Evolutionary conservation across 441 rosid species (phyloP), one percentile per base, ranked within the genome.

Genomic region (Eruca vesicaria): DNA sequence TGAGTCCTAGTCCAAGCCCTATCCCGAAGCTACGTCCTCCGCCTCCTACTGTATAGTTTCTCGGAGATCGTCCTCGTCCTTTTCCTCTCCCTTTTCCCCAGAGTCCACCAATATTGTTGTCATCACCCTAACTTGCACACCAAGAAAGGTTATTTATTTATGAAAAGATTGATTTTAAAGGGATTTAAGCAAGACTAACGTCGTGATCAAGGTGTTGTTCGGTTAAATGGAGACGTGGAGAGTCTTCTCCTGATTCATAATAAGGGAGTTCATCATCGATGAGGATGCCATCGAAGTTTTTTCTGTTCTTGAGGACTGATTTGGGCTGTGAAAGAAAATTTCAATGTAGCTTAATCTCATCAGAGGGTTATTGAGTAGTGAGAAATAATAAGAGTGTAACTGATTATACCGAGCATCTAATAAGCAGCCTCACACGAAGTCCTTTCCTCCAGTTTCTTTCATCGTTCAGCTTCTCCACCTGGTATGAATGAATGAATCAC

Each of bases 361-460:
- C 64, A 14, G 57, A 14, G 57, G 29, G 21, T 41, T 29, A 38
- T 32, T 7, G 48, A 11, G 19, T 38, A 6, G 19, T 26, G 11
- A 14, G 12, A n/a, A 26, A 32, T 3, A n/a, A 55, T 20, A 2
- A 4, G 19, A 19, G 62, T 21, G 36, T 56, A 1, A 32, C 7
- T 50, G 56, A 50, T 50, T 9, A 14, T 88, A 96, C 97, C 80
- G 99, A 88, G 83, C 93, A 89, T 82, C 97, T 87, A 73, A 88
- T 89, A 80, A 93, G 88, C 82, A 85, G 78, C 84, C 97, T 84
- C 50, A 93, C 98, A 73, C 94, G 89, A 72, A 96, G 94, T 31
- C 98, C 99, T 87, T 93, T 96, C 79, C 97, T 85, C 98, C 98
- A 96, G 80, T 96, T 87, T 78, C 97, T 83, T 85, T 91, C 91